Conservation (phyloP, 805 yeast species). For the Candida dajiaensis region DNA sequence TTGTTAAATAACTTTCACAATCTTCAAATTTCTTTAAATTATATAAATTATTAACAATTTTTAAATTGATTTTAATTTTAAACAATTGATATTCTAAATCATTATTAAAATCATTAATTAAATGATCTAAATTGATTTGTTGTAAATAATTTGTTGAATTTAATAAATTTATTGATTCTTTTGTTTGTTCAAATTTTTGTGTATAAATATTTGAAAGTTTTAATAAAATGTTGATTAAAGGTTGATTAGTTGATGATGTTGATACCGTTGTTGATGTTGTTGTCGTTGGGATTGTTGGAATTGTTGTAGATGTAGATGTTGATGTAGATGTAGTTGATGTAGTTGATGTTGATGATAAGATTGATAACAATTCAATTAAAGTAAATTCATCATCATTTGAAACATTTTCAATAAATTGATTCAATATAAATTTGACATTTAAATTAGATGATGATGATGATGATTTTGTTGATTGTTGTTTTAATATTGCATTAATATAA, state of each 20-base stretch:
- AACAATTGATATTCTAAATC: not conserved
- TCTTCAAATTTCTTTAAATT: constrained; percentile 9
- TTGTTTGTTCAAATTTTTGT: not conserved
- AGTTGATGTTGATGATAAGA: not conserved
- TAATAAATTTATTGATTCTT: too few species aligned
- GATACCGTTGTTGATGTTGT: too few species aligned
- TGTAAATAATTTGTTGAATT: not conserved
- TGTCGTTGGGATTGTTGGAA: too few species aligned
- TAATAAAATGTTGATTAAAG: not conserved
- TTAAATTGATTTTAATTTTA: not conserved
- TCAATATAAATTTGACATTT: constrained; percentile 12
- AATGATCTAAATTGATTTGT: not conserved
- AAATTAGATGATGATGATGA: too few species aligned
- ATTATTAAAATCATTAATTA: not conserved
- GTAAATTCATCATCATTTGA: not conserved
- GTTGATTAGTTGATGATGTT: not conserved
- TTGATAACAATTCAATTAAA: not conserved
- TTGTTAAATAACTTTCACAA: constrained; percentile 16
- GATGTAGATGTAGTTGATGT: too few species aligned
- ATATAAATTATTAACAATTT: constrained; percentile 1
- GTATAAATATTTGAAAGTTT: not conserved
- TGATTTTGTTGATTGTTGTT: constrained; percentile 16
- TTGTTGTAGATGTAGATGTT: too few species aligned
- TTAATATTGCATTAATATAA: constrained; percentile 12
- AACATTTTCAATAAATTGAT: constrained; percentile 7